phyloP scores from a whole-genome alignment of 2,329 filamentous ascomycete species.

The Akanthomyces dipterigenus region DNA sequence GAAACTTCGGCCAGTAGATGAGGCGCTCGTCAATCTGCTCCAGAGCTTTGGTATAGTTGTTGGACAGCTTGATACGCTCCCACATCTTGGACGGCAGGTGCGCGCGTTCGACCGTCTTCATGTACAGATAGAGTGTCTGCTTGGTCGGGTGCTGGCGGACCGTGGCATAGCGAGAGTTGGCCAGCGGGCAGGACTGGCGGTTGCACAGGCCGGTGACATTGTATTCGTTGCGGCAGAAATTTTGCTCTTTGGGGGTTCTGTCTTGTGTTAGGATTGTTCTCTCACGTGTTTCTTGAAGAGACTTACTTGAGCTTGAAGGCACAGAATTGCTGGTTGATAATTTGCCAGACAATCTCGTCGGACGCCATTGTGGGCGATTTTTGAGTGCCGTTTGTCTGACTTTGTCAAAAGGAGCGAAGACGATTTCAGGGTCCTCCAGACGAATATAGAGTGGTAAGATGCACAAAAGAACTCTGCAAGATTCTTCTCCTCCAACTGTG shows the following conservation, averaged over 20 bases:
- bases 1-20: constrained; percentile 91
- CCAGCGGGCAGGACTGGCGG: constrained; percentile 81
- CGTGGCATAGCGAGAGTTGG: constrained; percentile 89
- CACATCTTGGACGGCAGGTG: constrained; percentile 88
- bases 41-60: constrained; percentile 86
- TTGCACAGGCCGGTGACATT: constrained; percentile 81
- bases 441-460: neutral
- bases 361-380: constrained; percentile 59
- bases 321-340: constrained; percentile 94
- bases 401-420: neutral
- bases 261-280: constrained; percentile 21
- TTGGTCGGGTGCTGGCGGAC: constrained; percentile 77
- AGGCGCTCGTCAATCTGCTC: constrained; percentile 79
- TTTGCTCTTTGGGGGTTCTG: constrained; percentile 78
- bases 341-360: constrained; percentile 96
- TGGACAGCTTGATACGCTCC: constrained; percentile 84
- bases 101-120: constrained; percentile 86
- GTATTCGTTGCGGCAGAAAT: constrained; percentile 93
- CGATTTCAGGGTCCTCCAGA: neutral
- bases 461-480: neutral
- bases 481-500: neutral
- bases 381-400: neutral
- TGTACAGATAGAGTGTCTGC: constrained; percentile 86
- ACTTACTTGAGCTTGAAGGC: constrained; percentile 85
- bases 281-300: too few relatives aligned